Base-by-base conservation (phyloP, 768 basidiomycete species). In the Mrakia gelida region DNA sequence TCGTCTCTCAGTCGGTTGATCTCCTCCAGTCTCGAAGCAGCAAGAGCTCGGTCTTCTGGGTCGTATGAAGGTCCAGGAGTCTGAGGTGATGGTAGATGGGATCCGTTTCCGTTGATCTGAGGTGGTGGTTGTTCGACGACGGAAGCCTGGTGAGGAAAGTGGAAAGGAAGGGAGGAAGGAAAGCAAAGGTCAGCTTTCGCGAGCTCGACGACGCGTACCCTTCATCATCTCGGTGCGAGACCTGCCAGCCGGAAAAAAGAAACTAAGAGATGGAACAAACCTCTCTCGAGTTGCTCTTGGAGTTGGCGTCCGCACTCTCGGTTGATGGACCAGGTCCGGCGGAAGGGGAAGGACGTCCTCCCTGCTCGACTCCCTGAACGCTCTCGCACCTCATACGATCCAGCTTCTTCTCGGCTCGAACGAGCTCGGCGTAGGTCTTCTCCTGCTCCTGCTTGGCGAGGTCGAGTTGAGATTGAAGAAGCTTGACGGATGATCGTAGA, bases 361-460 rank as follows among this genome's bases (percentile, higher is more conserved):
- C 52, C 26, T 73, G 80, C 54, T 82, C 81, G 32, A 83, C 49
- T 34, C 79, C 79, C 0, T 80, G 80, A n/a, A 82, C 81, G 34
- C 81, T 81, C 32, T 70, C 49, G 15, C 78, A 80, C 63, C 80
- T 76, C 34, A 75, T 56, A 26, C 83, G 78, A 41, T 82, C 82
- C 32, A 80, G 73, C 62, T 79, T 76, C 80, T 80, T 82, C 73
- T 84, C 82, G 41, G 81, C 81, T 32, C 74, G 63, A n/a, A 80
- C 59, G 62, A 84, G 75, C 9, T 75, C 71, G 10, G 63, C 70
- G n/a, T 80, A 76, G 16, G 81, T 80, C 28, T 70, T 23, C 8
- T 81, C 82, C 30, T 82, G 81, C 30, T 81, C 74, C 1, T 8
- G 68, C 43, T 80, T 70, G 7, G 81, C 81, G 3, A 52, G 56